These are phyloP conservation scores for Neurospora sp. DNA, from an alignment of 2,329 filamentous ascomycete species.

Conservation along the genomic window DNA sequence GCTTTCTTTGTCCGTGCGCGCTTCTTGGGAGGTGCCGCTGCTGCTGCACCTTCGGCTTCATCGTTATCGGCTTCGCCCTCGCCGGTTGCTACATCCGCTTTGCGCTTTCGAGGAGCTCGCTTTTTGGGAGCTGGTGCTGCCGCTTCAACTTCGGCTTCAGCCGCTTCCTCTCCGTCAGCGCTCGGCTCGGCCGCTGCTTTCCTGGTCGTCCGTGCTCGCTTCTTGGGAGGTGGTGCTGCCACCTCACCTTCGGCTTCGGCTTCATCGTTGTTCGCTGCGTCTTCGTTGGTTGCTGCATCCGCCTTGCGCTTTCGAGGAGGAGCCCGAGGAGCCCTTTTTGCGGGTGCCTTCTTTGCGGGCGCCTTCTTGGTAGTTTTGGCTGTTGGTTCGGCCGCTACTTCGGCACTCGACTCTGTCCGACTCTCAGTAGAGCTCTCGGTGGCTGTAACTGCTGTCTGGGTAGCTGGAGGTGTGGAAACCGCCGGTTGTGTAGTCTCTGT, in stretches of 20 bases:
- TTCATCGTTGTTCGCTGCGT: conserved; percentile 2
- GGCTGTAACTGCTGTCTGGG: not conserved
- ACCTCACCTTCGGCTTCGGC: not conserved
- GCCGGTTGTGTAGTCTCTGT: not conserved
- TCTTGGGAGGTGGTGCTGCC: conserved; percentile 11
- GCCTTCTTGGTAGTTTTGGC: not conserved
- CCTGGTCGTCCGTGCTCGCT: conserved; percentile 13
- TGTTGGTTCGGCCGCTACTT: conserved; percentile 1
- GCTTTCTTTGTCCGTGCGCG: conserved; percentile 14
- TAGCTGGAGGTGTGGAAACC: not conserved
- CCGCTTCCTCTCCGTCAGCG: not conserved
- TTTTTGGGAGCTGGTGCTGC: conserved; percentile 4
- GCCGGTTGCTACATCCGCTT: conserved; percentile 3
- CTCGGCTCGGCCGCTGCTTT: not conserved
- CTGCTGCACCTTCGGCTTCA: not conserved
- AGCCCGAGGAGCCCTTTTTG: not conserved
- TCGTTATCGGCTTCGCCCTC: conserved; percentile 8
- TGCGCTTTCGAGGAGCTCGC: conserved; percentile 15
- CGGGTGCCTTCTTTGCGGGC: not conserved
- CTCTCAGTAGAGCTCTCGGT: not conserved
- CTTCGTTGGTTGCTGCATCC: conserved; percentile 2
- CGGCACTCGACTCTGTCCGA: conserved; percentile 1
- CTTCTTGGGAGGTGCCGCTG: conserved; percentile 14
- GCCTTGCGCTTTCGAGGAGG: conserved; percentile 16
- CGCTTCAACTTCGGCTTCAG: not conserved